phyloP scores from a whole-genome alignment of 352 stramenopile species.

The Pythium brachiatum region DNA sequence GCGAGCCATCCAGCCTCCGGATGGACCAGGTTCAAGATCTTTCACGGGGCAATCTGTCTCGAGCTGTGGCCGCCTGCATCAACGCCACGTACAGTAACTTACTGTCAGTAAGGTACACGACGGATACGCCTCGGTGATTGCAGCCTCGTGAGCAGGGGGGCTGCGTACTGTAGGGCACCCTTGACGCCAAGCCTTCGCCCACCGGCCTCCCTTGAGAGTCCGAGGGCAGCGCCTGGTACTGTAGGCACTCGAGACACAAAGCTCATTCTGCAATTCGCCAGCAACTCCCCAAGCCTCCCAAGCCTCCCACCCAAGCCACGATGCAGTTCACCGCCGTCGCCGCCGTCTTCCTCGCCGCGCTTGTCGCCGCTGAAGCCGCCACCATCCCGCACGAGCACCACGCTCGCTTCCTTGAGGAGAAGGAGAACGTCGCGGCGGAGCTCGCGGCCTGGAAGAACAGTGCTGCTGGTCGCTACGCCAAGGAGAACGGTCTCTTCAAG shows the following conservation, averaged over 20 bases:
- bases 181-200: too few relatives aligned
- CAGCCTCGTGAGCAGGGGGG: not conserved
- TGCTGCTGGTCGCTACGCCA: slow-evolving; percentile 37
- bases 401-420: slow-evolving; percentile 44
- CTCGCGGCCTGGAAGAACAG: slow-evolving; percentile 48
- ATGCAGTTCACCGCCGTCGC: slow-evolving; percentile 31
- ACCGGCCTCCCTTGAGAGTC: not conserved
- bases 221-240: not conserved
- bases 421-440: slow-evolving; percentile 32
- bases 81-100: too few relatives aligned
- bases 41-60: not conserved
- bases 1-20: not conserved
- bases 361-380: slow-evolving; percentile 16
- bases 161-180: too few relatives aligned
- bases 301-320: not conserved
- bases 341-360: slow-evolving; percentile 23
- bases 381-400: slow-evolving; percentile 36
- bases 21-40: not conserved
- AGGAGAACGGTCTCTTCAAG: slow-evolving; percentile 31
- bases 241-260: not conserved
- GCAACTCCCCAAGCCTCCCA: not conserved
- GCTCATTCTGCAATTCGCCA: slow-evolving; percentile 16
- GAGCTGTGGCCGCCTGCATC: not conserved
- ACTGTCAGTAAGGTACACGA: too few relatives aligned
- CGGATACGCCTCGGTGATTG: not conserved